Conservation (phyloP, 176 grass and related monocot genomes). For the Ananas comosus region DNA sequence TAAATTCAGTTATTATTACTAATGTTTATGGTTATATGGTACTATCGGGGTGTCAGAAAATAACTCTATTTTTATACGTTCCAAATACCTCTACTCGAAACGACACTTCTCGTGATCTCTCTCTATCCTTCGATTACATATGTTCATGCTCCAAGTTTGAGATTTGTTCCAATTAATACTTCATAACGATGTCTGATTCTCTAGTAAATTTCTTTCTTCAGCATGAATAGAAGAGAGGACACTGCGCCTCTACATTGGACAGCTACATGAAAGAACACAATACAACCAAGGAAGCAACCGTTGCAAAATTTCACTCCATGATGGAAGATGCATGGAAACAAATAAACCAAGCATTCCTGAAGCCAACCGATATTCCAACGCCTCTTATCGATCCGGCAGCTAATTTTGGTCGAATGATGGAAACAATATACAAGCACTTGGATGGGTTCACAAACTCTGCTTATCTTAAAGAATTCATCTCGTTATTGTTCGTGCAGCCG, state of each 20-base stretch:
- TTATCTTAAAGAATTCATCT: neutral
- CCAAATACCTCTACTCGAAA: no score
- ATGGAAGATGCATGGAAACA: constrained; percentile 1
- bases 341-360: neutral
- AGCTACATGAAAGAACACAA: neutral
- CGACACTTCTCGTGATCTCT: no score
- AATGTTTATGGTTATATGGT: no score
- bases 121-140: no score
- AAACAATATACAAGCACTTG: neutral
- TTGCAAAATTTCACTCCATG: neutral
- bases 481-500: neutral
- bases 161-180: neutral
- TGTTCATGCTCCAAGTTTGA: no score
- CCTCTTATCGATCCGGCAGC: neutral
- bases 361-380: neutral
- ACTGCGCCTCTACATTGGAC: neutral
- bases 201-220: neutral
- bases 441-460: neutral
- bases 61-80: no score
- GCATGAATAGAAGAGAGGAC: neutral
- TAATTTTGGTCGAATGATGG: neutral
- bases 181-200: neutral
- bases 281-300: neutral
- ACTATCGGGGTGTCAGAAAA: no score
- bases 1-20: no score